Percentiles rank a stretch among this genome's conserved stretches.
These are phyloP conservation scores for Tremella mesenterica DNA, from an alignment of 768 basidiomycete species.

Conservation along the genomic window DNA sequence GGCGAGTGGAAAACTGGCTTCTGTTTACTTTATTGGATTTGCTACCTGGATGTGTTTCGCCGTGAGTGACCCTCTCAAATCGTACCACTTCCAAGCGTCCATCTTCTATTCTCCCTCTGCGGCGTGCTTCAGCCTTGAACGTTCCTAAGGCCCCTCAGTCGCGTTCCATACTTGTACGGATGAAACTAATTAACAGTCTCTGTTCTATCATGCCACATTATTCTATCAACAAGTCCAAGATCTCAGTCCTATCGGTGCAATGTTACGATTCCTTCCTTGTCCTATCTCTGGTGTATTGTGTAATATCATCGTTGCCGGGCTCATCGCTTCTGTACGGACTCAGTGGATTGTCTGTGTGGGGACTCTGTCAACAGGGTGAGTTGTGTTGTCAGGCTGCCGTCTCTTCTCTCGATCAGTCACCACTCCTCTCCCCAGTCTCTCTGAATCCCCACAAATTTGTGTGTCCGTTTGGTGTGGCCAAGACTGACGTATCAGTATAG, in stretches of 20 bases:
- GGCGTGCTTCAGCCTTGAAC: background rate
- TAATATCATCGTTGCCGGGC: slow-evolving; percentile 38
- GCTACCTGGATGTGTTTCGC: slow-evolving; percentile 32
- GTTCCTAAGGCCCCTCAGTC: background rate
- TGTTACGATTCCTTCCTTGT: slow-evolving; percentile 30
- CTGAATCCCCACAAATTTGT: no score
- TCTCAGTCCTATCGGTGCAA: slow-evolving; percentile 13
- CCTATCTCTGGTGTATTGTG: slow-evolving; percentile 30
- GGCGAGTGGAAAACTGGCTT: slow-evolving; percentile 32
- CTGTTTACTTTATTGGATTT: slow-evolving; percentile 33
- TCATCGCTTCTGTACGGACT: slow-evolving; percentile 32
- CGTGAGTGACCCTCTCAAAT: slow-evolving; percentile 22
- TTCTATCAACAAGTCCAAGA: slow-evolving; percentile 24
- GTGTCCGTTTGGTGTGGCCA: no score
- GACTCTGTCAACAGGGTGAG: slow-evolving; percentile 37
- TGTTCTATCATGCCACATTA: slow-evolving; percentile 26
- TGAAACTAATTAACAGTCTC: slow-evolving; percentile 10
- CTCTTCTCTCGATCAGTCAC: no score
- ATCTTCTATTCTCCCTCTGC: background rate
- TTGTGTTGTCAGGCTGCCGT: no score
- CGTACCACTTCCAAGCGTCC: background rate
- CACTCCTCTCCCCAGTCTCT: background rate
- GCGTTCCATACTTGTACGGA: background rate
- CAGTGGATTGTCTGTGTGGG: slow-evolving; percentile 39
- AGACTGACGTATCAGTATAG: background rate